Evolutionary conservation across 495 filamentous ascomycete species (phyloP).

Genomic region (Parathielavia appendiculata): DNA sequence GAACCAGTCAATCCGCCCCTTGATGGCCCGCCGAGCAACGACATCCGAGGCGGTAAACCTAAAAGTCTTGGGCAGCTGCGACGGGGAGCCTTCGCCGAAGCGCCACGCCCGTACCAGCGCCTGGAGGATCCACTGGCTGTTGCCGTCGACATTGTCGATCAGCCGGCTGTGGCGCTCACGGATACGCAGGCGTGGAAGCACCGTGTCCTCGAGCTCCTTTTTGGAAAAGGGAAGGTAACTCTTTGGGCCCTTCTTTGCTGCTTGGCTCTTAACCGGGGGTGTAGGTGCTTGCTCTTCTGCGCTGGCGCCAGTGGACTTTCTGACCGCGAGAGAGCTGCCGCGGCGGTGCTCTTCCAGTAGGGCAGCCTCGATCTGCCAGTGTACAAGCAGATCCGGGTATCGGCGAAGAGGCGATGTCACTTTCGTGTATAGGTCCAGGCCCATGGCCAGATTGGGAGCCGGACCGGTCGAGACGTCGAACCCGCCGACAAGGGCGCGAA

Average conservation of each 20-base stretch:
- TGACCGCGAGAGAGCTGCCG: slow-evolving; percentile 47
- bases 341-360: slow-evolving; percentile 61
- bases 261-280: neutral
- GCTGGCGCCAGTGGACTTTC: slow-evolving; percentile 3
- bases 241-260: neutral
- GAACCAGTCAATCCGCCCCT: slow-evolving; percentile 40
- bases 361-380: slow-evolving; percentile 88
- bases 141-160: slow-evolving; percentile 31
- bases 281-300: too few relatives aligned
- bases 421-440: slow-evolving; percentile 66
- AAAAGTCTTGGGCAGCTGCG: slow-evolving; percentile 56
- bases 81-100: slow-evolving; percentile 50
- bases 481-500: slow-evolving; percentile 53
- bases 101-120: slow-evolving; percentile 71
- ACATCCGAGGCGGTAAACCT: slow-evolving; percentile 43
- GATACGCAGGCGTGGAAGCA: slow-evolving; percentile 47
- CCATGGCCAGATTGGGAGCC: slow-evolving; percentile 55
- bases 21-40: slow-evolving; percentile 10
- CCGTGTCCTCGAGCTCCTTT: slow-evolving; percentile 45
- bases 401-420: slow-evolving; percentile 82
- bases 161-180: slow-evolving; percentile 43
- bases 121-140: slow-evolving; percentile 56
- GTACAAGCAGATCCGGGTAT: slow-evolving; percentile 74
- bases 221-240: slow-evolving; percentile 60
- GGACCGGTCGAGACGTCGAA: slow-evolving; percentile 46